Evolutionary conservation across 2,329 filamentous ascomycete genomes (phyloP).

Genomic region (Colletotrichum costaricense): DNA sequence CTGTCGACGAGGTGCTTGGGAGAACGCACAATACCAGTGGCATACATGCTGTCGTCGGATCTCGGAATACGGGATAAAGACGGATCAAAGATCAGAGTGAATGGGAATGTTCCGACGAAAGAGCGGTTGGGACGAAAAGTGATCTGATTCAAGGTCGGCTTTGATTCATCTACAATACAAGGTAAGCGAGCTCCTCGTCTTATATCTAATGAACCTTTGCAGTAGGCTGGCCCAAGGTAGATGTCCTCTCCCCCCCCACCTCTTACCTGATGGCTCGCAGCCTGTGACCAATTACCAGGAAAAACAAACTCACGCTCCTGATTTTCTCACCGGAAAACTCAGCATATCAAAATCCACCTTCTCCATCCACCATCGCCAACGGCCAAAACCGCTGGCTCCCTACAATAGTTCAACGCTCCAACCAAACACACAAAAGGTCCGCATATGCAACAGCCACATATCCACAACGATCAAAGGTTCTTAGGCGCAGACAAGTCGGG

Average conservation of each 20-base stretch:
- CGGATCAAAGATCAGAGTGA: background rate
- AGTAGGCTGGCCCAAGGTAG: background rate
- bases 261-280: background rate
- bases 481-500: background rate
- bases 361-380: background rate
- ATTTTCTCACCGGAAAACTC: background rate
- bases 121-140: background rate
- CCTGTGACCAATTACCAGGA: background rate
- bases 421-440: background rate
- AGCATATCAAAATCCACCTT: background rate
- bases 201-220: background rate
- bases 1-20: constrained; percentile 1
- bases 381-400: background rate
- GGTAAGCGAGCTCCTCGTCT: background rate
- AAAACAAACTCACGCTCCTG: no score
- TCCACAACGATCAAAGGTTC: constrained; percentile 1
- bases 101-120: background rate
- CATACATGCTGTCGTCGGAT: constrained; percentile 6
- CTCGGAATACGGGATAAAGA: background rate
- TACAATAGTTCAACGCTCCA: background rate
- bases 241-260: background rate
- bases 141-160: background rate
- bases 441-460: background rate
- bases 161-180: background rate
- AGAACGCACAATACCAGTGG: constrained; percentile 15